Percentiles rank a stretch among this genome's conserved stretches.
Conservation (phyloP, 1,284 basidiomycete species). For the Apiotrichum mycotoxinovorans region DNA sequence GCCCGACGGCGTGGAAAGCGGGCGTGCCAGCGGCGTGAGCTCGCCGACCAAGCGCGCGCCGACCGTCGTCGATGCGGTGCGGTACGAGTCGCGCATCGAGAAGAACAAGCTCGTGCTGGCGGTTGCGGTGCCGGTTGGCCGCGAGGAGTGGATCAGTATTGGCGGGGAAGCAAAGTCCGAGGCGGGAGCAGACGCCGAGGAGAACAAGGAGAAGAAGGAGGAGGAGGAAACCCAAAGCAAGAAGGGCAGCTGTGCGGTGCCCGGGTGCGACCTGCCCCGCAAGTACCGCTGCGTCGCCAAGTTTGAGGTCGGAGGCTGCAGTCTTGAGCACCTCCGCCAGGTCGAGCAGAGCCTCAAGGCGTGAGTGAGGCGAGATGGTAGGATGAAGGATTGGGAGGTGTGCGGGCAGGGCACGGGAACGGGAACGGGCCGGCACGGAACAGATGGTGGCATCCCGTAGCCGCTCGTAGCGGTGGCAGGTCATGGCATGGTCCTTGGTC, state of each 20-base stretch:
- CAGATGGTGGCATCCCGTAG: no score
- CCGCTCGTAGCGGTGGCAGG: no score
- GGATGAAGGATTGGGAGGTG: no score
- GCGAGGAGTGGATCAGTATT: constrained; percentile 23
- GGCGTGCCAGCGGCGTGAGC: constrained; percentile 1
- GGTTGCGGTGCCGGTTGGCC: constrained; percentile 30
- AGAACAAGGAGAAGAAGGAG: neutral
- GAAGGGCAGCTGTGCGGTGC: constrained; percentile 48
- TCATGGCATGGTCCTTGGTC: no score
- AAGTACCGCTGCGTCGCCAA: constrained; percentile 58
- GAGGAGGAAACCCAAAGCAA: neutral
- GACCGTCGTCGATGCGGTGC: constrained; percentile 10
- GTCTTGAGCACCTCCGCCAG: constrained; percentile 51
- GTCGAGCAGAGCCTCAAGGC: constrained; percentile 27
- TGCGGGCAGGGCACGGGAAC: no score
- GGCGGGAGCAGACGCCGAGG: neutral
- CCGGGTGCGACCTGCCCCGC: constrained; percentile 53
- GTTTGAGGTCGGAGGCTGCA: constrained; percentile 58
- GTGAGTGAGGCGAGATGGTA: neutral
- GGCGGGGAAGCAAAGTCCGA: neutral
- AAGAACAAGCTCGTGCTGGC: constrained; percentile 20
- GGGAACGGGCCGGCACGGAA: no score
- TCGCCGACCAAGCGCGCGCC: constrained; percentile 10
- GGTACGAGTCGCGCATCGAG: constrained; percentile 9
- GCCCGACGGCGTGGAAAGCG: constrained; percentile 27